Evolutionary conservation across 768 basidiomycete genomes (phyloP).

Genomic region (Russula sp.): DNA sequence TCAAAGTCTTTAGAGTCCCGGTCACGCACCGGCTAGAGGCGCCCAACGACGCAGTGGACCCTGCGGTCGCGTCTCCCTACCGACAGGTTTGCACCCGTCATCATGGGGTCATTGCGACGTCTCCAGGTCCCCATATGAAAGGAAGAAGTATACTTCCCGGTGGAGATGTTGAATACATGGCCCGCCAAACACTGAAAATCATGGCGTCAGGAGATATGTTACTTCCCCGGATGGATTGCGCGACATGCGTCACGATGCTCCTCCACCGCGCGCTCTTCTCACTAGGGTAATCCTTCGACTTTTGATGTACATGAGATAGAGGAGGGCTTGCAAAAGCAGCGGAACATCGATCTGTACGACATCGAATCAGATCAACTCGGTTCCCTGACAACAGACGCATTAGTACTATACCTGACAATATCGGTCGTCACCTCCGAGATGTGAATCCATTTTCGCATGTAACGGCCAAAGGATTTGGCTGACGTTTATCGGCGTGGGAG

Average conservation of each 20-base stretch:
- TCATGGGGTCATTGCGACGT: constrained; percentile 14
- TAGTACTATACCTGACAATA: background rate
- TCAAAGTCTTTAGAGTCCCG: background rate
- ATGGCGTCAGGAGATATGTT: constrained; percentile 6
- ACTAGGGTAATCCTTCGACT: constrained; percentile 7
- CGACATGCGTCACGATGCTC: constrained; percentile 1
- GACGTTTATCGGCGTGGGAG: background rate
- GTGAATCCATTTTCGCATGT: constrained; percentile 1
- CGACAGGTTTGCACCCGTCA: background rate
- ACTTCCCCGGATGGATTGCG: background rate
- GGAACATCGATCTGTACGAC: constrained; percentile 7
- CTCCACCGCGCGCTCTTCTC: constrained; percentile 9
- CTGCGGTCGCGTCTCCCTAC: background rate
- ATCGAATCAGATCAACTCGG: background rate
- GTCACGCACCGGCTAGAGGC: background rate
- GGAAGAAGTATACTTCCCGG: constrained; percentile 17
- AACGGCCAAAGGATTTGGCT: constrained; percentile 1
- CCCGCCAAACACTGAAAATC: constrained; percentile 1
- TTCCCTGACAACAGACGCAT: background rate
- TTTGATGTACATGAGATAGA: constrained; percentile 8
- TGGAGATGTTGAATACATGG: background rate
- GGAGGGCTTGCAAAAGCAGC: background rate
- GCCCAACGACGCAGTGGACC: constrained; percentile 3
- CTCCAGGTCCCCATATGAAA: constrained; percentile 14
- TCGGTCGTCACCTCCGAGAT: constrained; percentile 3